Conservation (phyloP, 2,329 filamentous ascomycete genomes). For the Scytalidium sp. region DNA sequence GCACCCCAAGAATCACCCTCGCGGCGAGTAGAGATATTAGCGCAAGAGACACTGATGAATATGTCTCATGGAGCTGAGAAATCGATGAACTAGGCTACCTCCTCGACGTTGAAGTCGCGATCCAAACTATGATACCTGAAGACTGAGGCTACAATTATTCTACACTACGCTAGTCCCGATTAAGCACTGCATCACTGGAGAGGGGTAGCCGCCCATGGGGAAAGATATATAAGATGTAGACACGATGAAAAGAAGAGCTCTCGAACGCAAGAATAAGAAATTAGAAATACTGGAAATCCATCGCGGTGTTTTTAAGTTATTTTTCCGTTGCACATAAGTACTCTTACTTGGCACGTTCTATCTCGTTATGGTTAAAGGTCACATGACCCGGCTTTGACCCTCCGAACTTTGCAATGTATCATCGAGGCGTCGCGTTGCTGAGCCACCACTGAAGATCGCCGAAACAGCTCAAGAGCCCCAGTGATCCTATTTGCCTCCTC, state of each 20-base stretch:
- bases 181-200: neutral
- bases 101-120: neutral
- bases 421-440: neutral
- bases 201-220: neutral
- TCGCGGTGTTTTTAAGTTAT: too few relatives aligned
- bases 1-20: neutral
- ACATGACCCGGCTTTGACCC: neutral
- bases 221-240: too few relatives aligned
- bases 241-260: too few relatives aligned
- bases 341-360: too few relatives aligned
- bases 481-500: slow-evolving; percentile 8
- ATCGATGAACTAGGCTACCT: neutral
- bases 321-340: too few relatives aligned
- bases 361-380: too few relatives aligned
- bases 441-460: neutral
- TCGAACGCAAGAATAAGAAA: too few relatives aligned
- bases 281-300: too few relatives aligned
- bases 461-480: neutral
- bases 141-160: neutral
- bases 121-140: neutral
- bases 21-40: neutral
- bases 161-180: neutral
- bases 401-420: neutral
- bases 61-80: neutral
- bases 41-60: neutral